Evolutionary conservation across 1,139 yeast species (phyloP).

Genomic region (Torulaspora globosa): DNA sequence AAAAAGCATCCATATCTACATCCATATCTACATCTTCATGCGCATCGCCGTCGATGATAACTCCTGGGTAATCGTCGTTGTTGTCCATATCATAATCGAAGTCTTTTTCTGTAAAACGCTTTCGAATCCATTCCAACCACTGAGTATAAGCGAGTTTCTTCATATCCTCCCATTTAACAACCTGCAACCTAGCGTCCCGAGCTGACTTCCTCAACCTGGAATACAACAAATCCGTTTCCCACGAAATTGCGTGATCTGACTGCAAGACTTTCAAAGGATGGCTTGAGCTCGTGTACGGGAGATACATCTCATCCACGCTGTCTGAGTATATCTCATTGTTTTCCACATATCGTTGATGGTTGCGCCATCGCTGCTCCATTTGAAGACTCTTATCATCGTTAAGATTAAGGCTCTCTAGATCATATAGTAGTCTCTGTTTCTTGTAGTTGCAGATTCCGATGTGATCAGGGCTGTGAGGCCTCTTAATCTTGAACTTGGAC

Average conservation of each 20-base stretch:
- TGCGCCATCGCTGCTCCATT: background rate
- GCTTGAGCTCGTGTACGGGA: slow-evolving; percentile 5
- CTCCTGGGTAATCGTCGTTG: background rate
- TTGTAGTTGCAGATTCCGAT: slow-evolving; percentile 33
- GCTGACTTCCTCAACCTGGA: slow-evolving; percentile 24
- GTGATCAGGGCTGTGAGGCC: slow-evolving; percentile 30
- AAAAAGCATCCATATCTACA: slow-evolving; percentile 23
- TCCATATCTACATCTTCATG: slow-evolving; percentile 24
- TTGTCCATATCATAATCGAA: slow-evolving; percentile 1
- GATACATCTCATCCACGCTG: slow-evolving; percentile 5
- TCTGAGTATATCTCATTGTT: background rate
- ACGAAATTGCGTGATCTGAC: background rate
- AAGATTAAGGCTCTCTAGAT: slow-evolving; percentile 31
- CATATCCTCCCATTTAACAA: slow-evolving; percentile 31
- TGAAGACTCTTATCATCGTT: slow-evolving; percentile 13
- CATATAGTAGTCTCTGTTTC: slow-evolving; percentile 29
- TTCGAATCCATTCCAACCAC: slow-evolving; percentile 31
- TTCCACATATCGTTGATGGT: slow-evolving; percentile 2
- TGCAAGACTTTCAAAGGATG: slow-evolving; percentile 7
- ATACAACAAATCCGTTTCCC: slow-evolving; percentile 14
- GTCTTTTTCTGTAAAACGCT: background rate
- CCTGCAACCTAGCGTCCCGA: slow-evolving; percentile 24
- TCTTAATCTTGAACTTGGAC: slow-evolving; percentile 23
- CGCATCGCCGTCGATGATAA: slow-evolving; percentile 3
- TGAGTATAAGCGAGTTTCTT: slow-evolving; percentile 17